Base-by-base conservation (phyloP, 768 basidiomycete species). In the Russula vinacea region DNA sequence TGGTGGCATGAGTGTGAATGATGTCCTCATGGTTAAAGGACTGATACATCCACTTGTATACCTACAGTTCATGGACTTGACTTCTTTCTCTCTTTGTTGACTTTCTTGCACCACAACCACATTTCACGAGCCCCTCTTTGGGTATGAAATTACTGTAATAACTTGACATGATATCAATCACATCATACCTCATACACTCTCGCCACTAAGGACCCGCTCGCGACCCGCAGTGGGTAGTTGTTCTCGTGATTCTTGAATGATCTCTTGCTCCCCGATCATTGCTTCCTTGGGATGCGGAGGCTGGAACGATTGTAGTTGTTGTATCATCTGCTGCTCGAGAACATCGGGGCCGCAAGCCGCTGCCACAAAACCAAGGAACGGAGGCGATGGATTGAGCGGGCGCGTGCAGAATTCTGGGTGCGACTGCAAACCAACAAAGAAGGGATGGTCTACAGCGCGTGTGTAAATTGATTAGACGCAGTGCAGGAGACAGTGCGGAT, bases 381-480 rank as follows among this genome's bases (percentile, higher is more conserved):
- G 89, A 0, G 97, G 97, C 0, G 94, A 97, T 1, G 97, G 97
- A 77, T 99, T 98, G 49, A 99, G 80, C 2, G 97, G 97, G 33
- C 97, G 87, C 26, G 97, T 95, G 79, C 96, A 98, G 78, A 99
- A 95, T 76, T 99, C 97, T 0, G 97, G 97, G 72, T 99, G 97
- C 1, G 97, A 92, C 78, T 99, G 97, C 50, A 99, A 80, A 24
- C 86, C 97, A 50, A 96, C 78, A 73, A 95, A 98, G 80, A 85
- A 99, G 2, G 94, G 92, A 75, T 99, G 97, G 69, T 91, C 95
- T 92, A 67, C 16, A 29, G 16, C 22, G n/a, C n/a, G 44, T 42
- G 16, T 10, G 35, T n/a, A 3, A 16, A 44, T 42, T 17, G 2
- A 60, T 45, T 57, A 55, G 58, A 44, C 24, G 58, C 32, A 60